Conservation (phyloP, 2,329 filamentous ascomycete species). For the Talaromyces sp. region DNA sequence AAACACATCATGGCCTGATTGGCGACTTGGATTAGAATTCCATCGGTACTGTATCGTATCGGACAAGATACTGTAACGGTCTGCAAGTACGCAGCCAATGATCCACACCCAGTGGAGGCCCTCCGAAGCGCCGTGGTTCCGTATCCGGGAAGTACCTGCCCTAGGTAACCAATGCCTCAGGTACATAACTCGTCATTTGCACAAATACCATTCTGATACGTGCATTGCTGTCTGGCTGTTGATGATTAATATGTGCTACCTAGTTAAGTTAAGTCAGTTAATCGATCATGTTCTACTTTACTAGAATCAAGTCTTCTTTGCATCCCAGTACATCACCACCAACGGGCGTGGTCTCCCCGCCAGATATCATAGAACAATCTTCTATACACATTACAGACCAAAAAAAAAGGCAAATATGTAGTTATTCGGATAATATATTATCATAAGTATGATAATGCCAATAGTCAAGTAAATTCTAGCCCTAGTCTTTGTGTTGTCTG, state of each 20-base stretch:
- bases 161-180: no score
- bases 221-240: no score
- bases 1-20: not conserved
- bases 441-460: not conserved
- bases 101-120: not conserved
- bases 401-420: not conserved
- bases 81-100: not conserved
- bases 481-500: not conserved
- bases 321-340: no score
- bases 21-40: not conserved
- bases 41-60: not conserved
- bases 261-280: no score
- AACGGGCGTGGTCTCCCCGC: no score
- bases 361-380: no score
- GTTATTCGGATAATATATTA: not conserved
- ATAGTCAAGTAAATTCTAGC: not conserved
- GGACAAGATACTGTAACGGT: slow-evolving; percentile 1
- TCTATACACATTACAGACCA: no score
- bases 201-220: no score
- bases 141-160: slow-evolving; percentile 1
- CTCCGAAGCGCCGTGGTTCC: slow-evolving; percentile 6
- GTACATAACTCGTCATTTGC: no score
- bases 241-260: no score
- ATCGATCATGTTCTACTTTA: not conserved
- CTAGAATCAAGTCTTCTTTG: not conserved